Evolutionary conservation across 164 flowering plant species (phyloP).

Genomic region (Dillenia suffruticosa): DNA sequence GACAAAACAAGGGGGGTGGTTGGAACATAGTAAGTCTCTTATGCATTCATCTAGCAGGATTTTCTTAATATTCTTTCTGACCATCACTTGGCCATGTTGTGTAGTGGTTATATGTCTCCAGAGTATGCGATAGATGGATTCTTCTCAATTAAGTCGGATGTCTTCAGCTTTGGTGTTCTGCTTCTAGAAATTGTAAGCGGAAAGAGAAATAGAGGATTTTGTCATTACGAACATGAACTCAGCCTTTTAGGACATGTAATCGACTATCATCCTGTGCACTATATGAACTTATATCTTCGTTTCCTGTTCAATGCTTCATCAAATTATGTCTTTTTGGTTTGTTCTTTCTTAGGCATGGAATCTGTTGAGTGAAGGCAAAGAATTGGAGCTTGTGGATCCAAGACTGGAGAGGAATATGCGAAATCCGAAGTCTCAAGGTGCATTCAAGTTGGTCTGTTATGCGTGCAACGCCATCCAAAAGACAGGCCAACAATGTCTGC

Average conservation of each 20-base stretch:
- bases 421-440: conserved; percentile 20
- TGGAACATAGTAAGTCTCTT: conserved; percentile 44
- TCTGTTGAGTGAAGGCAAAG: conserved; percentile 25
- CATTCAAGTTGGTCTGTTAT: conserved; percentile 31
- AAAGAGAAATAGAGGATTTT: conserved; percentile 38
- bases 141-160: conserved; percentile 50
- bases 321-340: background rate
- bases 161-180: conserved; percentile 54
- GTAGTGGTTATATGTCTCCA: conserved; percentile 62
- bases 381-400: conserved; percentile 21
- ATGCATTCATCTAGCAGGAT: no score
- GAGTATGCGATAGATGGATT: conserved; percentile 50
- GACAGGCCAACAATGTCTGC: conserved; percentile 28
- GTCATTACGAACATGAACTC: conserved; percentile 16
- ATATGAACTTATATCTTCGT: background rate
- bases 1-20: conserved; percentile 31
- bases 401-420: conserved; percentile 7
- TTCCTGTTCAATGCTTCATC: background rate
- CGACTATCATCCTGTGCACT: background rate
- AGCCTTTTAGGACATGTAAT: conserved; percentile 57
- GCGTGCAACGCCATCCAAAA: conserved; percentile 25
- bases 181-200: conserved; percentile 53
- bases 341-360: conserved; percentile 16
- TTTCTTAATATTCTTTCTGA: background rate
- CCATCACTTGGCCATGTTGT: background rate